Base-by-base conservation (phyloP, 2,329 filamentous ascomycete genomes). In the Scytalidium sp. region DNA sequence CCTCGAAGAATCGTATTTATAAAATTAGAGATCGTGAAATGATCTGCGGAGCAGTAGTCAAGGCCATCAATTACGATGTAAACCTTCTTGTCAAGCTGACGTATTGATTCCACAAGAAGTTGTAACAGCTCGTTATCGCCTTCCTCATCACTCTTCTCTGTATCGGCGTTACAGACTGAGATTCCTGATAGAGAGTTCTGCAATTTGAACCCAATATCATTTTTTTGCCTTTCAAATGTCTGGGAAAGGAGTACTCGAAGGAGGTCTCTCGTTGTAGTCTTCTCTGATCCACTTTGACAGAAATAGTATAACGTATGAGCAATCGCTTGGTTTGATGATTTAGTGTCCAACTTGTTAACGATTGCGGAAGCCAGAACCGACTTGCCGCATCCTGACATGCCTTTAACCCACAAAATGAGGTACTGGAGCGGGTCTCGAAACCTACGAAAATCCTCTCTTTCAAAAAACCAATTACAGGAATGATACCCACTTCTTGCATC, bases 41-140 rank as follows among this genome's bases (percentile, higher is more conserved):
- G 13, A 36, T 20, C 44, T 36, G 20, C 21, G 25, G 40, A 27
- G 32, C 41, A 49, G 20, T 45, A 42, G 17, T 46, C 47, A 23
- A 50, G 32, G 7, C 47, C 47, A 36, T 50, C 47, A 17, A 50
- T 32, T 17, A 50, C 23, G 13, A 50, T 46, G 39, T 45, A 50
- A 9, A 50, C 27, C 25, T 46, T 50, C 29, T 49, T n/a, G 13
- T 20, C 29, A 17, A 20, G 20, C 17, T 43, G 43, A 19, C 23
- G 22, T 15, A 49, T 9, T 13, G 39, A n/a, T 19, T n/a, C 27
- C 9, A 20, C 17, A 19, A 49, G 25, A 17, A 49, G 22, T 8
- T 27, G 20, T 41, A 40, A 49, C 8, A 49, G 27, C 19, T 44
- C 39, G 25, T 48, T 25, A 19, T 49, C 46, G 13, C 22, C 22